These are phyloP conservation scores for Yamadazyma conglobata DNA, from an alignment of 1,139 yeast species.

Conservation along the genomic window DNA sequence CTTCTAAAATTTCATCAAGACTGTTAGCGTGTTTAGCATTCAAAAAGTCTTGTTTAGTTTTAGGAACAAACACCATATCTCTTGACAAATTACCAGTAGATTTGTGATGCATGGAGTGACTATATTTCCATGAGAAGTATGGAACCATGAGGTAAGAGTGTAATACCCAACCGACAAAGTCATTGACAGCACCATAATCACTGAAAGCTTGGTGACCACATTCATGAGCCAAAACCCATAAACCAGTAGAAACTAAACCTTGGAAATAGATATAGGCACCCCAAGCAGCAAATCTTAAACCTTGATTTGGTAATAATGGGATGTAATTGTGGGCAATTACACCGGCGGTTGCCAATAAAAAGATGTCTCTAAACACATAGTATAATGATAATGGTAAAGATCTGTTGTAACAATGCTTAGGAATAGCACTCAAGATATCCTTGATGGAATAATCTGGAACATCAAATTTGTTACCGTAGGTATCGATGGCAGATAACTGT, in stretches of 20 bases:
- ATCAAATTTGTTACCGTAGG: conserved; percentile 53
- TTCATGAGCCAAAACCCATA: conserved; percentile 65
- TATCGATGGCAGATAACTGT: conserved; percentile 42
- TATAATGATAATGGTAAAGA: conserved; percentile 45
- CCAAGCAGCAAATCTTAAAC: conserved; percentile 57
- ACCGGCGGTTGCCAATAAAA: conserved; percentile 39
- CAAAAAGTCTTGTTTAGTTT: conserved; percentile 45
- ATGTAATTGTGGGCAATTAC: conserved; percentile 47
- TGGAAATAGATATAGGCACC: conserved; percentile 39
- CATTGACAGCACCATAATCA: conserved; percentile 54
- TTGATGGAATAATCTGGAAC: conserved; percentile 64
- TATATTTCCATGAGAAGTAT: conserved; percentile 59
- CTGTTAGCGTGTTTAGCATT: conserved; percentile 23
- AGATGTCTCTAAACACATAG: conserved; percentile 58
- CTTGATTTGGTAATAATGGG: conserved; percentile 44
- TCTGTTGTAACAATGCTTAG: conserved; percentile 60
- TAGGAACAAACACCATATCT: conserved; percentile 61
- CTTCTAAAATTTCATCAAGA: conserved; percentile 49
- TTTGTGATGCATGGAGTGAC: conserved; percentile 62
- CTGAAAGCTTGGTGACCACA: conserved; percentile 66
- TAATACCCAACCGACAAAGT: conserved; percentile 56
- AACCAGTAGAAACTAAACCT: conserved; percentile 51
- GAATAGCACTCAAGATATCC: conserved; percentile 58
- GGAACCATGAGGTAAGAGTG: conserved; percentile 59
- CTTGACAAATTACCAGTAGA: conserved; percentile 59